Evolutionary conservation across 257 asterid species (phyloP).

Genomic region (Nicotiana knightiana): DNA sequence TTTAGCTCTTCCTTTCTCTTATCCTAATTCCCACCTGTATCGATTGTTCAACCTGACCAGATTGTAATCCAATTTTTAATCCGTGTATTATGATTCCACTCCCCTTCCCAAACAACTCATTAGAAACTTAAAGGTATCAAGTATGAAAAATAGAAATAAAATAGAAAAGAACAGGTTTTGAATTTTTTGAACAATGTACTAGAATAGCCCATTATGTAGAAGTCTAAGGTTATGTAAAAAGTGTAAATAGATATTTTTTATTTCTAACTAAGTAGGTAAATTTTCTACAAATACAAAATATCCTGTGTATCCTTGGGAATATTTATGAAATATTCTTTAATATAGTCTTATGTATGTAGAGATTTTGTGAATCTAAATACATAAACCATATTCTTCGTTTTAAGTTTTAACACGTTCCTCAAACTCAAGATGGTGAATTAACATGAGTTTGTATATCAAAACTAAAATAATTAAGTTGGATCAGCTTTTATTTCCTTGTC

Average conservation of each 20-base stretch:
- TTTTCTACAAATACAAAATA: background rate
- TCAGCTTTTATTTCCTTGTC: no score
- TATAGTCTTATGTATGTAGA: background rate
- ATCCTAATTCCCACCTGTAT: background rate
- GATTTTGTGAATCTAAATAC: no score
- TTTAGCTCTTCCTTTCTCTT: background rate
- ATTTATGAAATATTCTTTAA: background rate
- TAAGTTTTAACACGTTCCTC: no score
- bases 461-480: no score
- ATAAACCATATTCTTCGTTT: no score
- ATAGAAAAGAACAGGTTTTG: background rate
- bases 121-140: background rate
- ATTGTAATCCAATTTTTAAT: background rate
- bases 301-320: background rate
- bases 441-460: no score
- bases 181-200: background rate
- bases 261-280: background rate
- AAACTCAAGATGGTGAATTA: no score
- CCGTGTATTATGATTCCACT: background rate
- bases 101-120: background rate
- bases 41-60: background rate
- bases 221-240: background rate
- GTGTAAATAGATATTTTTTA: background rate
- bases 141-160: background rate
- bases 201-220: background rate